Evolutionary conservation across 768 basidiomycete species (phyloP), one percentile per base, ranked within the genome.

Genomic region (Mycena filopes): DNA sequence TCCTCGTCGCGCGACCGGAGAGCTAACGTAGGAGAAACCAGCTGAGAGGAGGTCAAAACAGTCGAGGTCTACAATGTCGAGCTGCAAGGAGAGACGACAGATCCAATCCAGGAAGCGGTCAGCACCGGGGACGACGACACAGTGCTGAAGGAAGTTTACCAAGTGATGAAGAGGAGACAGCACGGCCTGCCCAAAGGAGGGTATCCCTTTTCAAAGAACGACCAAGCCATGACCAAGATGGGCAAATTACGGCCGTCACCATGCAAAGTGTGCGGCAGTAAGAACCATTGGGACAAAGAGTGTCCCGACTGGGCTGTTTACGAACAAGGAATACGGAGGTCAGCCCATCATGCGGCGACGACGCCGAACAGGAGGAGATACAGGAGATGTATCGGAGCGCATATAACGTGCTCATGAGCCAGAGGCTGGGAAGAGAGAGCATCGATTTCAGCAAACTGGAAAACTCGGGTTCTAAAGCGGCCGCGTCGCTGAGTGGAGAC

Each of bases 151-250:
- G 55, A 57, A 10, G 55, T 57, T 1, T 57, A 57, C 20, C 36
- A 40, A 21, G 41, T 43, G 18, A 36, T 57, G 10, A 57, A 57
- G n/a, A 40, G 43, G 21, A 20, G 38, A 20, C 36, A 57, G 40
- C 55, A 20, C 2, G 13, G 12, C n/a, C 55, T 40, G 20, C 55
- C 55, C 13, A 57, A 57, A 25, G 40, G 40, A 9, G 55, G 55
- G 7, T 57, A 57, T n/a, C 55, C 55, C 1, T 57, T 23, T 21
- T 16, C 36, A n/a, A 57, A 57, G 29, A 23, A 43, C 26, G 55
- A 57, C 41, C 40, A 57, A 16, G 55, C 43, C 1, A 43, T 25
- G 28, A 57, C 55, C 2, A 57, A 57, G 41, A 40, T 8, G 40
- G 40, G 41, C 26, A 57, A 45, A n/a, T 25, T 46, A 25, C 45